Evolutionary conservation across 331 rosid genomes (phyloP).

Genomic region (Prunus yedoensis): DNA sequence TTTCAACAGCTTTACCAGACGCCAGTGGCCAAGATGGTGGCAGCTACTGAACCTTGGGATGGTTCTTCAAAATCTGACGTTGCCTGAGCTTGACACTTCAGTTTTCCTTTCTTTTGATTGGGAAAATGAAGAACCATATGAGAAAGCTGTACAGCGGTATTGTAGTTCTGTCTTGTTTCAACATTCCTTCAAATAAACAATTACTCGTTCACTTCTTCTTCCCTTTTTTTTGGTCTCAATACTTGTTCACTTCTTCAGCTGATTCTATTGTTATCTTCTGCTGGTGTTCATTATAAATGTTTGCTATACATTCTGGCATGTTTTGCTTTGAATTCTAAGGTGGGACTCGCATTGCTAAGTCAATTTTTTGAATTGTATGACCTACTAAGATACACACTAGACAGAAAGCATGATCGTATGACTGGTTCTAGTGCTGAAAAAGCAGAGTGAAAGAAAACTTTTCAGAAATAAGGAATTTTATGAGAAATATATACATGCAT

Average conservation of each 20-base stretch:
- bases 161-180: slow-evolving; percentile 15
- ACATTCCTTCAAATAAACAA: slow-evolving; percentile 15
- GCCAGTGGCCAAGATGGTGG: slow-evolving; percentile 51
- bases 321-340: neutral
- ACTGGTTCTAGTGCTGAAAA: neutral
- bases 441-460: neutral
- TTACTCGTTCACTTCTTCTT: slow-evolving; percentile 11
- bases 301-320: neutral
- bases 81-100: slow-evolving; percentile 68
- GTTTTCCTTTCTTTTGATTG: slow-evolving; percentile 92
- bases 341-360: neutral
- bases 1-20: slow-evolving; percentile 52
- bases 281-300: neutral
- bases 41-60: slow-evolving; percentile 54
- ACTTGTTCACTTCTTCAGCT: neutral
- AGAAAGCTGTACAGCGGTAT: slow-evolving; percentile 89
- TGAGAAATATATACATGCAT: neutral
- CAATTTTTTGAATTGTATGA: neutral
- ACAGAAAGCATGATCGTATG: neutral
- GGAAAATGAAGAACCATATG: slow-evolving; percentile 94
- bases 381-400: neutral
- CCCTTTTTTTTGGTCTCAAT: neutral
- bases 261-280: neutral
- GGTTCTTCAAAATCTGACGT: slow-evolving; percentile 66
- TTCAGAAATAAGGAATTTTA: neutral